phyloP scores from a whole-genome alignment of 441 rosid genomes.

The Gossypium schwendimanii region DNA sequence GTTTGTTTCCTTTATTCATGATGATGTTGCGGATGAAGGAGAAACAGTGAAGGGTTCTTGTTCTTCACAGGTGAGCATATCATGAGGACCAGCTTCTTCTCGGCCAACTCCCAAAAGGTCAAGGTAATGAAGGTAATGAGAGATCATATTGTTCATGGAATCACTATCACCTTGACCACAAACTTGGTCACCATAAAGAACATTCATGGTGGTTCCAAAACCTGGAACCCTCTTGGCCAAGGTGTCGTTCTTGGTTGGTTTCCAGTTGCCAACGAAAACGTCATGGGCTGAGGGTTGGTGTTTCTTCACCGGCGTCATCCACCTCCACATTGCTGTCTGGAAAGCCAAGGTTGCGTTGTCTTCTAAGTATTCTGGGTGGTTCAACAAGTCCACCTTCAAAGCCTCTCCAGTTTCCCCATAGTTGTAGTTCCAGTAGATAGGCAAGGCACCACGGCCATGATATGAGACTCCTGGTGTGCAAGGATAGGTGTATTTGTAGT shows the following conservation, averaged over 20 bases:
- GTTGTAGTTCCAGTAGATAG: slow-evolving; percentile 84
- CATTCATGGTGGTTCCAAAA: slow-evolving; percentile 66
- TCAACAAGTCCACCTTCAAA: slow-evolving; percentile 46
- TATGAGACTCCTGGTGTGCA: slow-evolving; percentile 74
- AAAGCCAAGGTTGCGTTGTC: slow-evolving; percentile 64
- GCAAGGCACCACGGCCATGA: slow-evolving; percentile 87
- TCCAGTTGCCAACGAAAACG: slow-evolving; percentile 59
- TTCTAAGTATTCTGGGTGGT: slow-evolving; percentile 62
- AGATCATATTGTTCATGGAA: slow-evolving; percentile 53
- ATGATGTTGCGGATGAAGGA: slow-evolving; percentile 22
- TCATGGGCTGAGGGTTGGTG: slow-evolving; percentile 60
- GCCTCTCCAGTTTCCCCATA: slow-evolving; percentile 62
- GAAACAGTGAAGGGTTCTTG: slow-evolving; percentile 41
- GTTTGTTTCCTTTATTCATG: slow-evolving; percentile 19
- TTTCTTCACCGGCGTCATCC: slow-evolving; percentile 74
- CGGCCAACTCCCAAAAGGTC: slow-evolving; percentile 67
- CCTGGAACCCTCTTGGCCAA: slow-evolving; percentile 56
- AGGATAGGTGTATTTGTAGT: slow-evolving; percentile 60
- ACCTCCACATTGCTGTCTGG: slow-evolving; percentile 63
- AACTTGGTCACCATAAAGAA: slow-evolving; percentile 51
- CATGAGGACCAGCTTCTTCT: slow-evolving; percentile 70
- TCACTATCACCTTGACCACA: slow-evolving; percentile 60
- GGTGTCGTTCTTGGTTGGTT: slow-evolving; percentile 69
- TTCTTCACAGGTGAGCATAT: slow-evolving; percentile 49
- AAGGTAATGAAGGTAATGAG: slow-evolving; percentile 59